Evolutionary conservation across 495 filamentous ascomycete species (phyloP).

Genomic region (Cercophora newfieldiana): DNA sequence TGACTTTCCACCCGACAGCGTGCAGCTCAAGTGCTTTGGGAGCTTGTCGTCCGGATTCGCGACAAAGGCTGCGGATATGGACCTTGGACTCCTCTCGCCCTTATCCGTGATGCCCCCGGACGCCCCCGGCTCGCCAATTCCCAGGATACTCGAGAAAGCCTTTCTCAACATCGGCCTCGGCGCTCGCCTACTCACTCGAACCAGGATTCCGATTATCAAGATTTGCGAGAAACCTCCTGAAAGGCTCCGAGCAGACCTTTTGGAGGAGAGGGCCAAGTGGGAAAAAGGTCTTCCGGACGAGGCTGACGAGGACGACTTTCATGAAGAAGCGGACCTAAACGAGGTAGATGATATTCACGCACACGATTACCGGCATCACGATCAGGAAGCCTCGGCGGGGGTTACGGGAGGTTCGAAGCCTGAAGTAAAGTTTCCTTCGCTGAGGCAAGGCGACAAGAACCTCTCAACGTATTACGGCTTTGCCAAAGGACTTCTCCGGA

Average conservation of each 20-base stretch:
- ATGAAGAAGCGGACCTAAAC: conserved; percentile 32
- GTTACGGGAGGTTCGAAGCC: not conserved
- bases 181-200: conserved; percentile 66
- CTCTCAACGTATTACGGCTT: conserved; percentile 42
- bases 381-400: not conserved
- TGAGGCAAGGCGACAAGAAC: conserved; percentile 39
- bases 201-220: conserved; percentile 80
- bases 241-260: conserved; percentile 51
- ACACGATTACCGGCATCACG: conserved; percentile 9
- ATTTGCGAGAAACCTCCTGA: conserved; percentile 66
- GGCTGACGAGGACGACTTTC: conserved; percentile 45
- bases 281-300: conserved; percentile 47
- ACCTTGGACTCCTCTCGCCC: conserved; percentile 65
- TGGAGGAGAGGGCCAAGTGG: conserved; percentile 62
- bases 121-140: conserved; percentile 55
- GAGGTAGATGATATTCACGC: conserved; percentile 19
- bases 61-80: conserved; percentile 72
- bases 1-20: conserved; percentile 48
- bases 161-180: conserved; percentile 70
- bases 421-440: conserved; percentile 33
- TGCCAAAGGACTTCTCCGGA: conserved; percentile 49
- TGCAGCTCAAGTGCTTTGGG: conserved; percentile 68
- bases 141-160: conserved; percentile 64
- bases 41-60: conserved; percentile 75
- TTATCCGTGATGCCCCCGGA: conserved; percentile 50